Evolutionary conservation across 306 rosid species (phyloP).

Genomic region (Quercus bicolor): DNA sequence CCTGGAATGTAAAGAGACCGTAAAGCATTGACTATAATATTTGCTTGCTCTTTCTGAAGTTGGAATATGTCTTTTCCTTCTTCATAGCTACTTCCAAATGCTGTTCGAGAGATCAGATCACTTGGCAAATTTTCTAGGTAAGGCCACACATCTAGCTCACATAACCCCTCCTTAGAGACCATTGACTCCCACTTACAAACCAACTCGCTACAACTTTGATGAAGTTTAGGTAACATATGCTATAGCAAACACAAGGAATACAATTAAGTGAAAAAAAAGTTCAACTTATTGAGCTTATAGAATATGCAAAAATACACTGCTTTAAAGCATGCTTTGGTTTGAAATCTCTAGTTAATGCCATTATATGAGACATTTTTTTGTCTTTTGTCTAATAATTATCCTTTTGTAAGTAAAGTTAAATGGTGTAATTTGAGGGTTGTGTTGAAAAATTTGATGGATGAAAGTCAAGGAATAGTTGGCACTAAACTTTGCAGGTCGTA

Average conservation of each 20-base stretch:
- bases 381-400: too few species aligned
- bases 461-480: too few species aligned
- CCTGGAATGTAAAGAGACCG: constrained; percentile 24
- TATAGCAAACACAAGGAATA: not conserved
- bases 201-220: constrained; percentile 13
- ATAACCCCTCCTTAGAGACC: not conserved
- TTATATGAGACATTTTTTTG: too few species aligned
- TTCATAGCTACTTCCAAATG: constrained; percentile 43
- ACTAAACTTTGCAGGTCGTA: too few species aligned
- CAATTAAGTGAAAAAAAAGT: too few species aligned
- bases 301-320: too few species aligned
- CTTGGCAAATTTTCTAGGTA: constrained; percentile 5
- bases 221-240: constrained; percentile 24
- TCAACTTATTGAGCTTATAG: too few species aligned
- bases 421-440: too few species aligned
- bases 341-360: too few species aligned
- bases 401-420: too few species aligned
- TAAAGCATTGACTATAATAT: not conserved
- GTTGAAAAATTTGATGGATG: too few species aligned
- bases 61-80: constrained; percentile 33
- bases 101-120: constrained; percentile 40
- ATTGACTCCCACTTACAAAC: constrained; percentile 17
- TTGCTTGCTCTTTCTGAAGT: constrained; percentile 23
- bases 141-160: constrained; percentile 28
- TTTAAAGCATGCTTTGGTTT: too few species aligned